Evolutionary conservation across 2,329 filamentous ascomycete species (phyloP).

Genomic region (Byssoonygena ceratinophila): DNA sequence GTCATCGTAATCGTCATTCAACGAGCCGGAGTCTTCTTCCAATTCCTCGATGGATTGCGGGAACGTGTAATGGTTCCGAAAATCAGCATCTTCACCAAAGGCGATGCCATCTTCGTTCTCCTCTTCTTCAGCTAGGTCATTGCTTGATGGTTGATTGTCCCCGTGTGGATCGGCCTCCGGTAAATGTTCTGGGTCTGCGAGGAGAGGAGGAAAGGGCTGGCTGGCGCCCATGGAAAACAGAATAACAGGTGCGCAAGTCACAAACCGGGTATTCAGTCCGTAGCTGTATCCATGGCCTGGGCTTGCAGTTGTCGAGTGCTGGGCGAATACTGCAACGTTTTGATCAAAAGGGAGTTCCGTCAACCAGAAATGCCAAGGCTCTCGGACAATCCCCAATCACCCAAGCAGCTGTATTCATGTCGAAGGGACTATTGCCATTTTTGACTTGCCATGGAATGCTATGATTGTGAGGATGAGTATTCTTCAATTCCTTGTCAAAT

Average conservation of each 20-base stretch:
- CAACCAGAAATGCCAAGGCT: no score
- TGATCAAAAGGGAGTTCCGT: no score
- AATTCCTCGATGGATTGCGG: slow-evolving; percentile 2
- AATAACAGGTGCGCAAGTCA: not conserved
- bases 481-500: no score
- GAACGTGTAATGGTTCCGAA: slow-evolving; percentile 35
- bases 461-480: no score
- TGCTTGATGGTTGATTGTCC: slow-evolving; percentile 2
- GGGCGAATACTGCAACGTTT: no score
- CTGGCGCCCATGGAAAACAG: slow-evolving; percentile 6
- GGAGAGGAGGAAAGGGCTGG: slow-evolving; percentile 14
- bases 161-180: not conserved
- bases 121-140: not conserved
- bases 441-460: no score
- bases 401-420: no score
- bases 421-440: no score
- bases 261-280: not conserved
- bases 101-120: slow-evolving; percentile 21
- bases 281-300: not conserved
- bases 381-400: no score
- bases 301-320: not conserved
- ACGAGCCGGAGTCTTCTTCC: not conserved
- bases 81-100: slow-evolving; percentile 32
- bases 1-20: slow-evolving; percentile 13
- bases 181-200: slow-evolving; percentile 9